phyloP scores from a whole-genome alignment of 441 rosid species.

The Populus hybrid region DNA sequence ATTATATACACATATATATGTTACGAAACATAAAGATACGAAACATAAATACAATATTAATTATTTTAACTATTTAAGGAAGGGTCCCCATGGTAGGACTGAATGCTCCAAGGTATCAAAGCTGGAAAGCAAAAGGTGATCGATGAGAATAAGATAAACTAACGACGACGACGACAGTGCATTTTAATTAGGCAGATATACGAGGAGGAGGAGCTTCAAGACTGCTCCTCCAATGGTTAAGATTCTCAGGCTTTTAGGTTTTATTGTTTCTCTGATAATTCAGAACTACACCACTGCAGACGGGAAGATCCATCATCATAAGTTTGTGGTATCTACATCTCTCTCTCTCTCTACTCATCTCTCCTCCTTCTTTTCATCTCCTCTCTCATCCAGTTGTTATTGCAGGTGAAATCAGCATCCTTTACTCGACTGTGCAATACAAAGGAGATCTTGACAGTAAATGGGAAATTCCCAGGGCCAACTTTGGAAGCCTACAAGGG shows the following conservation, averaged over 20 bases:
- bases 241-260: background rate
- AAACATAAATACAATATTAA: no score
- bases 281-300: background rate
- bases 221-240: background rate
- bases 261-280: background rate
- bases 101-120: no score
- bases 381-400: background rate
- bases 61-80: no score
- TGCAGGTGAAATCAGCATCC: conserved; percentile 4
- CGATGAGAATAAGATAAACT: background rate
- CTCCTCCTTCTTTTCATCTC: background rate
- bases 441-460: conserved; percentile 13
- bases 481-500: conserved; percentile 3
- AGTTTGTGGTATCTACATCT: conserved; percentile 8
- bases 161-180: background rate
- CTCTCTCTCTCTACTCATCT: background rate
- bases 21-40: no score
- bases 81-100: no score
- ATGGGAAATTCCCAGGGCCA: conserved; percentile 17
- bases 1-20: no score
- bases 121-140: background rate
- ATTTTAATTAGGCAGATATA: background rate
- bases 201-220: background rate
- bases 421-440: background rate
- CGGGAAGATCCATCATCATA: conserved; percentile 4